A percentile compares a stretch with the other conserved stretches of the same genome.
phyloP scores from a whole-genome alignment of 176 grass and related monocot genomes.

The Puccinellia tenuiflora region DNA sequence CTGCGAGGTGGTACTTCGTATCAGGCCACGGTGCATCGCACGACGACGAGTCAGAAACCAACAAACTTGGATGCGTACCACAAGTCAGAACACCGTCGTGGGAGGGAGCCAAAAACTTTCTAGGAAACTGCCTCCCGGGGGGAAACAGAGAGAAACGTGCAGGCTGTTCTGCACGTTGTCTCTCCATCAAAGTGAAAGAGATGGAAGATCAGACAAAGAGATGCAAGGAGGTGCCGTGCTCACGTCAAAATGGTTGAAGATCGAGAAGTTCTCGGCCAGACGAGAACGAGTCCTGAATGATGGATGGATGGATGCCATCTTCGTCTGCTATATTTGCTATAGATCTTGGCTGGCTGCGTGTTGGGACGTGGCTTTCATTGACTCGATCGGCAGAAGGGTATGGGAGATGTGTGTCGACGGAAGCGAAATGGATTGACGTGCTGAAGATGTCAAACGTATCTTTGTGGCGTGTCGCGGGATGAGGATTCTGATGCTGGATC shows the following conservation, averaged over 20 bases:
- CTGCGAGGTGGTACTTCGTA: too few species aligned
- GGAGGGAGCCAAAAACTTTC: neutral
- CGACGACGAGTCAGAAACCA: neutral
- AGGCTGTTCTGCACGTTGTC: neutral
- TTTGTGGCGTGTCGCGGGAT: neutral
- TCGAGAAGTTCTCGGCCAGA: neutral
- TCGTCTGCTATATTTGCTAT: neutral
- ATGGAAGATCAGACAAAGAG: too few species aligned
- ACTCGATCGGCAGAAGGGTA: neutral
- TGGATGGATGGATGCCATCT: neutral
- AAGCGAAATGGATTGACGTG: neutral
- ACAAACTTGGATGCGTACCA: neutral
- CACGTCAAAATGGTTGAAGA: constrained; percentile 19
- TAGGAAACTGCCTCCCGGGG: constrained; percentile 17
- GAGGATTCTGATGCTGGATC: neutral
- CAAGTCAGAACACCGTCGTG: neutral
- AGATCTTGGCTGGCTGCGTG: neutral
- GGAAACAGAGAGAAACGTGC: neutral
- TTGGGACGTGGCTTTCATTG: constrained; percentile 16
- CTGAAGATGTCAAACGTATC: neutral
- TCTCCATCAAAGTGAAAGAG: neutral
- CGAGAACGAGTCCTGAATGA: neutral
- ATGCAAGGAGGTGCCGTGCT: neutral
- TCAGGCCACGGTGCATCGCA: neutral
- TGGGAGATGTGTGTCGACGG: neutral